phyloP scores from a whole-genome alignment of 2,329 filamentous ascomycete species.

The Coccinonectria pachysandricola region DNA sequence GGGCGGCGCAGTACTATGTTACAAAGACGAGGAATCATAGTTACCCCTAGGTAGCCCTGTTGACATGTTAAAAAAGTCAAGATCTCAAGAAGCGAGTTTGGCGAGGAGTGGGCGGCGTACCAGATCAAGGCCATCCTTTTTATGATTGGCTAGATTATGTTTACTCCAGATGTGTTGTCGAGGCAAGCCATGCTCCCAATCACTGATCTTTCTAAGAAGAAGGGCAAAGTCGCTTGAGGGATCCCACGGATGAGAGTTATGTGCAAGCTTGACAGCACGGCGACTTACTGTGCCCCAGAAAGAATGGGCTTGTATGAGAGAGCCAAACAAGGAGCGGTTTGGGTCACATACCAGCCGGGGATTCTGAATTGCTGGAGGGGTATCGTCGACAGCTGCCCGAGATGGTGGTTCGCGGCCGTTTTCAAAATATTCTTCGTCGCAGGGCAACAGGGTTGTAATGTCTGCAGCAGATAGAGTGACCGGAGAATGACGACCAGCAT shows the following conservation, averaged over 20 bases:
- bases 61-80: background rate
- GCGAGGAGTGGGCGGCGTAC: slow-evolving; percentile 25
- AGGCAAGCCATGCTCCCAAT: slow-evolving; percentile 40
- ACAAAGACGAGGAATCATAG: slow-evolving; percentile 44
- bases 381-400: slow-evolving; percentile 44
- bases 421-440: slow-evolving; percentile 42
- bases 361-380: slow-evolving; percentile 37
- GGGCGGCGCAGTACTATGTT: slow-evolving; percentile 46
- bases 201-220: slow-evolving; percentile 30
- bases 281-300: slow-evolving; percentile 44
- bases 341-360: slow-evolving; percentile 32
- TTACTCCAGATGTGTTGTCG: slow-evolving; percentile 37
- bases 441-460: slow-evolving; percentile 44
- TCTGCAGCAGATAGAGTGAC: slow-evolving; percentile 41
- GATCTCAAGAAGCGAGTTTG: too few relatives aligned
- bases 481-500: slow-evolving; percentile 41
- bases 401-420: slow-evolving; percentile 35
- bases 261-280: slow-evolving; percentile 35
- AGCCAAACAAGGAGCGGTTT: slow-evolving; percentile 43
- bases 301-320: slow-evolving; percentile 43
- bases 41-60: slow-evolving; percentile 44
- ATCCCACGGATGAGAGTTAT: slow-evolving; percentile 36
- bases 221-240: slow-evolving; percentile 35
- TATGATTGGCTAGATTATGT: slow-evolving; percentile 33
- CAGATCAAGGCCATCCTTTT: slow-evolving; percentile 38